Conservation (phyloP, 257 asterid species). For the Primulina eburnea region DNA sequence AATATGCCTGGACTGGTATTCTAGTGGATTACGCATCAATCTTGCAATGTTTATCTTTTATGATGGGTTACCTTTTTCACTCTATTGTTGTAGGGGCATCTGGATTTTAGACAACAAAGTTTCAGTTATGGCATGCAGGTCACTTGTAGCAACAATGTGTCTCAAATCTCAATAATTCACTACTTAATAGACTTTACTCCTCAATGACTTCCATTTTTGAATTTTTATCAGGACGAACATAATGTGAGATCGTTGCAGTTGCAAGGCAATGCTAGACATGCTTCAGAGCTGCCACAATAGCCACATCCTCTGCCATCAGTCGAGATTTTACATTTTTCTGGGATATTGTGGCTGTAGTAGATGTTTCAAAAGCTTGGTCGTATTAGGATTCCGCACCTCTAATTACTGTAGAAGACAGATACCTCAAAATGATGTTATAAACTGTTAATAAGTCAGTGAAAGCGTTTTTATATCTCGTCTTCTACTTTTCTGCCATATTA, state of each 20-base stretch:
- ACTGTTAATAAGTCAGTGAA: neutral
- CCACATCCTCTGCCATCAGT: neutral
- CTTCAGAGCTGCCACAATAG: conserved; percentile 31
- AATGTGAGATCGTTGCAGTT: conserved; percentile 58
- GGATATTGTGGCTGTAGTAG: conserved; percentile 17
- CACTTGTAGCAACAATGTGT: conserved; percentile 18
- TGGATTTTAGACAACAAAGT: conserved; percentile 76
- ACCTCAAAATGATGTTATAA: conserved; percentile 18
- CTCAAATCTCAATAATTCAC: conserved; percentile 18
- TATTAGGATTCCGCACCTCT: conserved; percentile 7
- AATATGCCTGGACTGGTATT: conserved; percentile 72
- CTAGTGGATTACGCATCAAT: conserved; percentile 19
- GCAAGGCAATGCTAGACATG: conserved; percentile 53
- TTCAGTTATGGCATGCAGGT: conserved; percentile 80
- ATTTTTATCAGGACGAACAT: conserved; percentile 62
- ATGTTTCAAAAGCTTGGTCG: conserved; percentile 19
- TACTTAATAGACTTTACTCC: conserved; percentile 4
- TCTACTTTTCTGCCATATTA: neutral
- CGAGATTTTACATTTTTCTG: conserved; percentile 20
- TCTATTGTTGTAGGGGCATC: conserved; percentile 58
- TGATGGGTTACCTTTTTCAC: conserved; percentile 12
- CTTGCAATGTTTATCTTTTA: conserved; percentile 9
- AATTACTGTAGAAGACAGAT: conserved; percentile 4
- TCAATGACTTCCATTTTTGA: conserved; percentile 12
- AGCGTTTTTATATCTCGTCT: neutral